Evolutionary conservation across 352 stramenopile genomes (phyloP).

Genomic region (Globisporangium emineosum): DNA sequence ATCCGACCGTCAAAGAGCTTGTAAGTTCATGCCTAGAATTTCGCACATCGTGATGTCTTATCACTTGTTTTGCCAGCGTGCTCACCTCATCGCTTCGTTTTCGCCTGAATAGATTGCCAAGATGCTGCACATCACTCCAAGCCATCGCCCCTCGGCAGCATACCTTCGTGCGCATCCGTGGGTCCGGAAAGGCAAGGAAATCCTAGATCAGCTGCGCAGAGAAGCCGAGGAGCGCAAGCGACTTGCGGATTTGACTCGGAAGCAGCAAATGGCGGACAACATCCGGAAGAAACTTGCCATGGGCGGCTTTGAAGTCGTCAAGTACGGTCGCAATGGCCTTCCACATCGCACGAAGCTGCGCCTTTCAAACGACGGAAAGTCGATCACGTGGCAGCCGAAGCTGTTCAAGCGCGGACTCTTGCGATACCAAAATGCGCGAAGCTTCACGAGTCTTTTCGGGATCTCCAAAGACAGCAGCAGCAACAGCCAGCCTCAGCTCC

Average conservation of each 20-base stretch:
- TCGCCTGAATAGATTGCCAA: conserved; percentile 41
- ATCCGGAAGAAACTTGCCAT: conserved; percentile 74
- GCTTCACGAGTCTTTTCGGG: conserved; percentile 65
- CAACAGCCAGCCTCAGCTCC: conserved; percentile 39
- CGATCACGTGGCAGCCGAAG: conserved; percentile 75
- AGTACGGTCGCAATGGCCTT: conserved; percentile 76
- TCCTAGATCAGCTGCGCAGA: conserved; percentile 38
- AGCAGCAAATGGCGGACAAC: conserved; percentile 55
- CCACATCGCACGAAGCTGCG: conserved; percentile 74
- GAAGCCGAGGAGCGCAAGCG: conserved; percentile 46
- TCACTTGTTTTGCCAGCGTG: not conserved
- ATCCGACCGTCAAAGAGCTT: conserved; percentile 65
- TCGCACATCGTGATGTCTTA: not conserved
- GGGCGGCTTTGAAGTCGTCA: conserved; percentile 70
- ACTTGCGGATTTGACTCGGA: conserved; percentile 49
- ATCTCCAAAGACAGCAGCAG: conserved; percentile 34
- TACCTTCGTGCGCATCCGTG: conserved; percentile 58
- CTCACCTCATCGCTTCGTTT: not conserved
- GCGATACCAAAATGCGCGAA: conserved; percentile 69
- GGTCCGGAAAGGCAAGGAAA: conserved; percentile 49
- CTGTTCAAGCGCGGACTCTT: conserved; percentile 68
- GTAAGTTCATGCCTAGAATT: conserved; percentile 15
- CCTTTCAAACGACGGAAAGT: conserved; percentile 65
- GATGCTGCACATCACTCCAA: conserved; percentile 79
- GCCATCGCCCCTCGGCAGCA: conserved; percentile 52